These are phyloP conservation scores for Pichia manshurica DNA, from an alignment of 805 yeast species.

Conservation along the genomic window DNA sequence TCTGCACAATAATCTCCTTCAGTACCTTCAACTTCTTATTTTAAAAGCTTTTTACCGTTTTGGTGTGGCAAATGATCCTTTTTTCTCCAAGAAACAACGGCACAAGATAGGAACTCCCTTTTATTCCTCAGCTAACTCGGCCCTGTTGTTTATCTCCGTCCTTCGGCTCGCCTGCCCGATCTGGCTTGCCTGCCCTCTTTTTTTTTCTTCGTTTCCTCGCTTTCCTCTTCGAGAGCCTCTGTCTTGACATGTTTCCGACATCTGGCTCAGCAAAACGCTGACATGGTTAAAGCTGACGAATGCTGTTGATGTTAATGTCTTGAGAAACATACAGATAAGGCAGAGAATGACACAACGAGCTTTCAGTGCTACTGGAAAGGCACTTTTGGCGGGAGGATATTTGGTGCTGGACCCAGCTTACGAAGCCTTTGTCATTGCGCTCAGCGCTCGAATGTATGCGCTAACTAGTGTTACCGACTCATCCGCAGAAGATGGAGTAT, in stretches of 20 bases:
- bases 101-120: not conserved
- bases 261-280: not conserved
- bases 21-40: too few relatives aligned
- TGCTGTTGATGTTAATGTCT: too few relatives aligned
- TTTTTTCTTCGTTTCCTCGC: too few relatives aligned
- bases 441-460: conserved; percentile 90
- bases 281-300: not conserved
- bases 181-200: too few relatives aligned
- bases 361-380: conserved; percentile 95
- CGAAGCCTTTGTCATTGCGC: conserved; percentile 75
- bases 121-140: too few relatives aligned
- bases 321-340: too few relatives aligned
- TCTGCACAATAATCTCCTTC: not conserved
- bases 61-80: too few relatives aligned
- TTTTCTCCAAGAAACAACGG: not conserved
- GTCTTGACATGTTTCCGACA: too few relatives aligned
- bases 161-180: too few relatives aligned
- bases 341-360: conserved; percentile 33
- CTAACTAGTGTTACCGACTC: conserved; percentile 11
- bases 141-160: too few relatives aligned
- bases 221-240: too few relatives aligned
- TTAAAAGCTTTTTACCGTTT: too few relatives aligned
- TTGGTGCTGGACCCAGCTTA: conserved; percentile 77
- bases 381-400: conserved; percentile 91
- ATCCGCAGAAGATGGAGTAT: not conserved